Percentiles rank a stretch among this genome's conserved stretches.
Conservation (phyloP, 768 basidiomycete species). For the Rhodotorula kratochvilovae region DNA sequence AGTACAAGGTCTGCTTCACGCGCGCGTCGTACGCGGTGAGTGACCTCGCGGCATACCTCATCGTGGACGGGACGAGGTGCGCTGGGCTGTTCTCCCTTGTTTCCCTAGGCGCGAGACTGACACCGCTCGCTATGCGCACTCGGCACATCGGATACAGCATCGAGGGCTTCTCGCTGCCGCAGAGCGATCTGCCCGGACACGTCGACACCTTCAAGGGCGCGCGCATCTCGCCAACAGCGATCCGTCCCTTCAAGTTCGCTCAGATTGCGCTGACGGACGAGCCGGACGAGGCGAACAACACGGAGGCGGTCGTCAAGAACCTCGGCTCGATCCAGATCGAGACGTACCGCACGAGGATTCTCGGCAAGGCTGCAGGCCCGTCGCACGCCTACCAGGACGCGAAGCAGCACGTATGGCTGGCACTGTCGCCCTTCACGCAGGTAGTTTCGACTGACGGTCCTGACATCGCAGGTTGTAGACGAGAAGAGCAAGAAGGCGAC, state of each 20-base stretch:
- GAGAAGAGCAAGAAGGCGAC: constrained; percentile 19
- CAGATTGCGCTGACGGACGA: constrained; percentile 14
- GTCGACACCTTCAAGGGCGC: not conserved
- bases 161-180: not conserved
- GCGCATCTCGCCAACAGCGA: not conserved
- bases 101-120: not conserved
- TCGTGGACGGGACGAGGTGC: not conserved
- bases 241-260: constrained; percentile 14
- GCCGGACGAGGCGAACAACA: not conserved
- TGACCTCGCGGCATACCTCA: not conserved
- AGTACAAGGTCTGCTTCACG: not conserved
- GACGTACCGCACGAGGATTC: not conserved
- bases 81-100: not conserved
- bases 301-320: constrained; percentile 13
- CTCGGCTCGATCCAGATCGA: constrained; percentile 11
- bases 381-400: not conserved
- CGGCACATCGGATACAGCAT: not conserved
- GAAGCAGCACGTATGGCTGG: not conserved
- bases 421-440: no score
- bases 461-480: constrained; percentile 2
- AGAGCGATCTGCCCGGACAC: not conserved
- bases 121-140: not conserved
- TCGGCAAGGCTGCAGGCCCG: no score
- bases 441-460: no score
- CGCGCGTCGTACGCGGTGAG: not conserved